Conservation (phyloP, 2,329 filamentous ascomycete genomes). For the Colletotrichum orbiculare region DNA sequence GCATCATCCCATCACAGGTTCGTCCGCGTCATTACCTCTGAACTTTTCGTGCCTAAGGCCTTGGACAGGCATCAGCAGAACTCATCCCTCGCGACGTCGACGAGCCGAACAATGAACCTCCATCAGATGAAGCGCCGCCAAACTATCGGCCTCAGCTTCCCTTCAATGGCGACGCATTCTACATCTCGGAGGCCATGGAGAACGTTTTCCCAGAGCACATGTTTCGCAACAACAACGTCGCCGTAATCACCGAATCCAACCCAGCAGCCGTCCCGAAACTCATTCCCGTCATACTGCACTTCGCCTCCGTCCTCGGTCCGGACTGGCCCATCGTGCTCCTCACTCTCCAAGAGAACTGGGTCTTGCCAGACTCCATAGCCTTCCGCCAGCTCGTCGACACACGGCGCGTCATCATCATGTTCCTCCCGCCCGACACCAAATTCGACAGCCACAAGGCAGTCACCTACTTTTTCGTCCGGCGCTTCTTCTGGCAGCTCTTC, state of each 20-base stretch:
- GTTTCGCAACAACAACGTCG: conserved; percentile 39
- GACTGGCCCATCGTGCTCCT: conserved; percentile 57
- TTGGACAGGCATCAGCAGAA: background rate
- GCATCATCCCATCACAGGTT: too few relatives aligned
- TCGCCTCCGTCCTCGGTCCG: conserved; percentile 52
- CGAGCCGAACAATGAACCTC: too few relatives aligned
- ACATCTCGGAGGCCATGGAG: conserved; percentile 9
- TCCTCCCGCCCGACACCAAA: conserved; percentile 48
- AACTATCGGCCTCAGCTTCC: background rate
- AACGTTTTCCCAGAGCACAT: conserved; percentile 10
- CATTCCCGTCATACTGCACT: conserved; percentile 53
- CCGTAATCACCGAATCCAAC: conserved; percentile 50
- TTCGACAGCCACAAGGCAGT: conserved; percentile 47
- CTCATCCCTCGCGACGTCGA: background rate
- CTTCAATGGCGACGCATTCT: background rate
- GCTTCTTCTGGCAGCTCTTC: conserved; percentile 52
- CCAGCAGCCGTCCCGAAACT: conserved; percentile 39
- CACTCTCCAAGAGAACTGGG: conserved; percentile 47
- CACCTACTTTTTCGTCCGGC: conserved; percentile 47
- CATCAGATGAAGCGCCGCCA: background rate
- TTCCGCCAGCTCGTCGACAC: conserved; percentile 49
- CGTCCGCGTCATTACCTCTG: too few relatives aligned
- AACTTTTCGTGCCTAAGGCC: too few relatives aligned
- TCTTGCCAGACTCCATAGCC: conserved; percentile 36
- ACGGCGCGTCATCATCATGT: conserved; percentile 49